Conservation (phyloP, 2,329 filamentous ascomycete genomes). For the Fusarium decemcellulare region DNA sequence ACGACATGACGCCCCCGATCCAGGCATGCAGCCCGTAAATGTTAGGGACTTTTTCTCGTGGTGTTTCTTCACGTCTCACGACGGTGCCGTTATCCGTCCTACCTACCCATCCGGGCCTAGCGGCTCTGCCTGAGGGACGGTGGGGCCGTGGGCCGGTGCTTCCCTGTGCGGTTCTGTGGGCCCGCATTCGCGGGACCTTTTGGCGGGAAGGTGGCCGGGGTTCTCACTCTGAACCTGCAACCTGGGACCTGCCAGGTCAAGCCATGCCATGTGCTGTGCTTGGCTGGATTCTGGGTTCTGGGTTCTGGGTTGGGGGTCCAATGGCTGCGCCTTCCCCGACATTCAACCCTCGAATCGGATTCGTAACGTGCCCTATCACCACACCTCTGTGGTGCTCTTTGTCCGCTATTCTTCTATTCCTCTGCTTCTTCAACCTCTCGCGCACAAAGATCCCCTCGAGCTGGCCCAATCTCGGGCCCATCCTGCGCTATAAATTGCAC, state of each 20-base stretch:
- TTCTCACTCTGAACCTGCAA: conserved; percentile 41
- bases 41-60: conserved; percentile 22
- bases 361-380: conserved; percentile 22
- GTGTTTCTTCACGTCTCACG: conserved; percentile 16
- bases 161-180: conserved; percentile 44
- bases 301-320: conserved; percentile 1
- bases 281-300: conserved; percentile 5
- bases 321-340: conserved; percentile 29
- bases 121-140: conserved; percentile 29
- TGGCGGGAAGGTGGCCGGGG: conserved; percentile 45
- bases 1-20: not conserved
- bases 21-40: not conserved
- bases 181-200: conserved; percentile 48
- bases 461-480: no score
- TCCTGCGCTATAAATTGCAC: conserved; percentile 7
- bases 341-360: conserved; percentile 20
- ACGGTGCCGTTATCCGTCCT: conserved; percentile 35
- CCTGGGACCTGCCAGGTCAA: conserved; percentile 35
- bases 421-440: conserved; percentile 2
- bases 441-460: not conserved
- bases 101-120: conserved; percentile 47
- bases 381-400: not conserved
- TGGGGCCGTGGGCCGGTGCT: conserved; percentile 38
- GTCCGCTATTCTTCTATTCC: not conserved
- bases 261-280: conserved; percentile 41